Percentiles rank a stretch among this genome's conserved stretches.
These are phyloP conservation scores for Fagopyrum esculentum DNA, from an alignment of 148 eudicot species.

Conservation along the genomic window DNA sequence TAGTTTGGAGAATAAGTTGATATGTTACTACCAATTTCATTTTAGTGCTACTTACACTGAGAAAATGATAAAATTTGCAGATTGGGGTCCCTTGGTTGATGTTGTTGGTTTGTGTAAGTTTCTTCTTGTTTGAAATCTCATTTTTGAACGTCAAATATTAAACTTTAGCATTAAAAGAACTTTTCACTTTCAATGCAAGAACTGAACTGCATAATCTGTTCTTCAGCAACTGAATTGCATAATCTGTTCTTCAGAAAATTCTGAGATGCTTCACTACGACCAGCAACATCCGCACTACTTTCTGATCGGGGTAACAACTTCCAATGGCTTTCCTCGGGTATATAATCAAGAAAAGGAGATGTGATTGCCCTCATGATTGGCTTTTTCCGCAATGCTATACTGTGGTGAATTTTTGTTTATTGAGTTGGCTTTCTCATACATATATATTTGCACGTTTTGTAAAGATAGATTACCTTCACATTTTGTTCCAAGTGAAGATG, in stretches of 20 bases:
- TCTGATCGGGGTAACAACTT: slow-evolving; percentile 49
- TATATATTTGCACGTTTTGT: neutral
- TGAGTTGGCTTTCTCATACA: neutral
- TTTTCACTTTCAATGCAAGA: too few relatives aligned
- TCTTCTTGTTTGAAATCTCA: too few relatives aligned
- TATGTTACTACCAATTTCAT: too few relatives aligned
- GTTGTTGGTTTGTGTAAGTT: too few relatives aligned
- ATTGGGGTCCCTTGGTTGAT: too few relatives aligned
- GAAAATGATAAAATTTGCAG: too few relatives aligned
- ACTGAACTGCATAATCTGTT: too few relatives aligned
- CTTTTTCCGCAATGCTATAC: slow-evolving; percentile 76
- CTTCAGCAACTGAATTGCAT: slow-evolving; percentile 16
- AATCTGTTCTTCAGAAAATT: slow-evolving; percentile 15
- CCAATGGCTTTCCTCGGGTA: slow-evolving; percentile 74
- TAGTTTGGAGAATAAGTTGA: too few relatives aligned
- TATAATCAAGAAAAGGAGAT: slow-evolving; percentile 53
- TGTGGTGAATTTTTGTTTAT: slow-evolving; percentile 43
- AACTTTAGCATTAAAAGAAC: too few relatives aligned
- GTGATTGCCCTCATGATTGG: slow-evolving; percentile 82
- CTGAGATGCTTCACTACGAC: slow-evolving; percentile 15
- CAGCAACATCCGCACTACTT: slow-evolving; percentile 17
- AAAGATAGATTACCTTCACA: neutral
- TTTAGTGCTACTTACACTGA: too few relatives aligned
- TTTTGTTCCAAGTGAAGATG: neutral
- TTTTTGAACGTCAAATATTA: too few relatives aligned